A percentile compares a stretch with the other conserved stretches of the same genome.
These are phyloP conservation scores for Naganishia vaughanmartiniae DNA, from an alignment of 768 basidiomycete species.

Conservation along the genomic window DNA sequence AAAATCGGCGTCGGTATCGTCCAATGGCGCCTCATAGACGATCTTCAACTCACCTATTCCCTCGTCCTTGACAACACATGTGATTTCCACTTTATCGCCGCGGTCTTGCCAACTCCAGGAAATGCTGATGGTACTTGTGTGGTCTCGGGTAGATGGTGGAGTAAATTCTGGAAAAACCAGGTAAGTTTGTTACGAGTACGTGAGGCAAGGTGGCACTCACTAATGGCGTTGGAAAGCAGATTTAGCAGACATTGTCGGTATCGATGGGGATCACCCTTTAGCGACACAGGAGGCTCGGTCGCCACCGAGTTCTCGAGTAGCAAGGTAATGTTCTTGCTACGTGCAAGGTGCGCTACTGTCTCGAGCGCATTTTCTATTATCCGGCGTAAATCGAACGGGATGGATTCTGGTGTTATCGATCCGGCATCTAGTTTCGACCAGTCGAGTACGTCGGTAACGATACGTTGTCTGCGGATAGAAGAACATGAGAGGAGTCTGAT, in stretches of 20 bases:
- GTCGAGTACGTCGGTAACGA: constrained; percentile 47
- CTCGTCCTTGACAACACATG: constrained; percentile 39
- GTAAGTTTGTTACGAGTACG: too few species aligned
- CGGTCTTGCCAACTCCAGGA: constrained; percentile 33
- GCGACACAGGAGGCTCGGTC: constrained; percentile 37
- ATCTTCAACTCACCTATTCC: constrained; percentile 36
- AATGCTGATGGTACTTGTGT: constrained; percentile 33
- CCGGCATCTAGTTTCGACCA: constrained; percentile 31
- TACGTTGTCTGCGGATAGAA: constrained; percentile 24
- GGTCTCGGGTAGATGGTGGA: background rate
- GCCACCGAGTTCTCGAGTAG: constrained; percentile 36
- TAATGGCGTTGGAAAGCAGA: constrained; percentile 42
- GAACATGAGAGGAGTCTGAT: background rate
- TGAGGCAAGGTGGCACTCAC: background rate
- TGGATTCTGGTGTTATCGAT: constrained; percentile 41
- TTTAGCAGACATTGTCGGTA: constrained; percentile 43
- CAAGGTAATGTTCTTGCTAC: constrained; percentile 41
- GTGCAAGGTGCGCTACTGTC: constrained; percentile 39
- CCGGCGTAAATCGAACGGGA: constrained; percentile 43
- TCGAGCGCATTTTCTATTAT: constrained; percentile 40
- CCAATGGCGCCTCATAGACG: background rate
- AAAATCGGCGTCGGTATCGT: background rate
- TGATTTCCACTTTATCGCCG: constrained; percentile 28
- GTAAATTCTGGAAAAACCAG: constrained; percentile 16
- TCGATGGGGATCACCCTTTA: constrained; percentile 43